Evolutionary conservation across 768 basidiomycete species (phyloP).

Genomic region (Leccinum olivaceopallidum): DNA sequence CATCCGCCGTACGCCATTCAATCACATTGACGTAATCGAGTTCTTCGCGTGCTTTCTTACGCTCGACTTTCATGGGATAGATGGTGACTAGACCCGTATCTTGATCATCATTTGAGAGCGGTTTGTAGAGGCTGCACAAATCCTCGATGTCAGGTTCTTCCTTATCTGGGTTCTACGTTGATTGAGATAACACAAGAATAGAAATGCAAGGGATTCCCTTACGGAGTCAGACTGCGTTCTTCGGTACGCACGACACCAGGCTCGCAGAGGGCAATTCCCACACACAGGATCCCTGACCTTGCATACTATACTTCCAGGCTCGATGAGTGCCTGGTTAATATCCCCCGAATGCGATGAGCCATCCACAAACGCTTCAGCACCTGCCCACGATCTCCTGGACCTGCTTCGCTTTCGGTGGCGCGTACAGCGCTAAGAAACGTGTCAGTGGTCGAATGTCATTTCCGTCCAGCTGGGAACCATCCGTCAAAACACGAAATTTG

Average conservation of each 20-base stretch:
- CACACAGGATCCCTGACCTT: conserved; percentile 83
- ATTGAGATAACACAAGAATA: neutral
- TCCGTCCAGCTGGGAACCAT: conserved; percentile 68
- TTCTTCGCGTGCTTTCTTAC: conserved; percentile 84
- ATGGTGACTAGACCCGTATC: conserved; percentile 49
- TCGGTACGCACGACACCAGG: conserved; percentile 67
- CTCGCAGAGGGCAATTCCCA: conserved; percentile 64
- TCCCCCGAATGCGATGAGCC: conserved; percentile 64
- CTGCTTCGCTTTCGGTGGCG: conserved; percentile 75
- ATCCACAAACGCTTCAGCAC: conserved; percentile 69
- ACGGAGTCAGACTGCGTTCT: conserved; percentile 16
- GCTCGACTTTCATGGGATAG: conserved; percentile 86
- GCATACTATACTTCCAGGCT: conserved; percentile 92
- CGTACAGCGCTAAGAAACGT: conserved; percentile 79
- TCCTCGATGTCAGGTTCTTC: conserved; percentile 71
- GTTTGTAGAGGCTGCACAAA: conserved; percentile 66
- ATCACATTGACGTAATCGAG: conserved; percentile 83
- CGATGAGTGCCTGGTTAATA: conserved; percentile 91
- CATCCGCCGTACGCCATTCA: conserved; percentile 59
- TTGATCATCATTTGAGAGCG: conserved; percentile 38
- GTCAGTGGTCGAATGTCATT: conserved; percentile 88
- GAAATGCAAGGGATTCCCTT: neutral
- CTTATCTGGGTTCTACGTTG: neutral
- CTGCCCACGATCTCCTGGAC: conserved; percentile 83
- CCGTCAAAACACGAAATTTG: neutral